Base-by-base conservation (phyloP, 2,329 filamentous ascomycete species). In the Hypoxylon sp. region DNA sequence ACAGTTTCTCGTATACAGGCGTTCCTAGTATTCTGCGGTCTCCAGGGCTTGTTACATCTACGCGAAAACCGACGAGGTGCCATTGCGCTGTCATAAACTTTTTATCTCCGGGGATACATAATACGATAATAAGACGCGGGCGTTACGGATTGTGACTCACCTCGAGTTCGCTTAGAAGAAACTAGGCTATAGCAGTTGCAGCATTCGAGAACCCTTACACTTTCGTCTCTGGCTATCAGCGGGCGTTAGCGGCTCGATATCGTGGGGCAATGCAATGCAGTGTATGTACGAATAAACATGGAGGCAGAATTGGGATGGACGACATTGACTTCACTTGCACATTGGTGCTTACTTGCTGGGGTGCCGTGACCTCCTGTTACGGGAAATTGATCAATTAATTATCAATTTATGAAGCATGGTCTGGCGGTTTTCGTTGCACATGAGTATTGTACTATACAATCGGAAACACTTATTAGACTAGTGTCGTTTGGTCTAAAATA, bases 21-120 rank as follows among this genome's bases (percentile, higher is more conserved):
- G 17, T 98, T 98, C 85, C 87, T 98, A 62, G 86, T 97, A 55
- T 98, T 97, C 83, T 98, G 95, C 81, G 92, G 91, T 63, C 88
- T 94, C 73, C 95, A 98, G 80, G 95, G 94, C 70, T 88, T 92
- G 77, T 86, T 98, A 68, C 94, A 98, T 81, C 82, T 93, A 75
- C 90, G 93, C 80, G 91, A 94, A 80, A 93, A 89, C 81, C 87
- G 92, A 80, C 87, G 92, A 78, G 94, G 94, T 71, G 91, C 93
- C 68, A 97, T 97, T 82, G 89, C 91, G 66, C 84, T 97, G 32
- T 71, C 68, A 19, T 68, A 48, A 67, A 32, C 23, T 41, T n/a
- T n/a, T 23, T 11, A 45, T 45, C 9, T 49, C 45, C 23, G 32
- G 28, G 41, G 25, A 36, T 60, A 25, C 57, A 63, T 58, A 49